Percentiles rank a stretch among this genome's conserved stretches.
Conservation (phyloP, 1,284 basidiomycete genomes). For the Marasmius tenuissimus region DNA sequence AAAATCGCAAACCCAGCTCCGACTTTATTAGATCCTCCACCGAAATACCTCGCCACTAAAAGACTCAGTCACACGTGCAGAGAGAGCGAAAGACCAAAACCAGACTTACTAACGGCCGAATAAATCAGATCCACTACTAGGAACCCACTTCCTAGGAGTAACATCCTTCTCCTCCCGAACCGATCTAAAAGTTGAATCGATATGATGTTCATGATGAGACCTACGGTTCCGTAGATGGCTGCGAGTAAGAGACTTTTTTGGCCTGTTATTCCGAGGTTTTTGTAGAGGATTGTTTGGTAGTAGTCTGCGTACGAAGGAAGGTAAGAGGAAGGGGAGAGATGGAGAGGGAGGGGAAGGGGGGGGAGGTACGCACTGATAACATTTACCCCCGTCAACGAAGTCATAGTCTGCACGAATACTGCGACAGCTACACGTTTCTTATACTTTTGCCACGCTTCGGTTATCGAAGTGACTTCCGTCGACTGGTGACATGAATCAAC, state of each 20-base stretch:
- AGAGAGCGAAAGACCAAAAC: not conserved
- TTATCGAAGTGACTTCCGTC: constrained; percentile 10
- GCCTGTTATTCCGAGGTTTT: constrained; percentile 14
- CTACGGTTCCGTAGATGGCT: constrained; percentile 15
- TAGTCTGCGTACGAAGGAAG: constrained; percentile 8
- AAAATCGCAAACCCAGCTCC: constrained; percentile 18
- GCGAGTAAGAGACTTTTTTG: constrained; percentile 14
- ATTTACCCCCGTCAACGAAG: constrained; percentile 16
- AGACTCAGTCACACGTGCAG: not conserved
- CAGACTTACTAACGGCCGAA: constrained; percentile 10
- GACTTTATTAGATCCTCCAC: constrained; percentile 12
- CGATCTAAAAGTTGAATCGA: constrained; percentile 13
- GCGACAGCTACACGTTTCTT: constrained; percentile 15
- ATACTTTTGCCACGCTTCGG: constrained; percentile 17
- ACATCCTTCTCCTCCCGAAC: constrained; percentile 14
- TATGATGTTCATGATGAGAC: constrained; percentile 10
- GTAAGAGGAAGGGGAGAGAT: not conserved
- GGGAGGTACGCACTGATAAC: constrained; percentile 10
- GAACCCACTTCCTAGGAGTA: constrained; percentile 8
- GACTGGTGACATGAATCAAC: no score
- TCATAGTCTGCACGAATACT: constrained; percentile 17
- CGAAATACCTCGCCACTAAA: constrained; percentile 14
- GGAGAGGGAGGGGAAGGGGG: not conserved
- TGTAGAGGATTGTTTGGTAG: constrained; percentile 18
- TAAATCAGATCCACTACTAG: constrained; percentile 16